Evolutionary conservation across 2,329 filamentous ascomycete species (phyloP), one percentile per base, ranked within the genome.

Genomic region (Zasmidium angulare): DNA sequence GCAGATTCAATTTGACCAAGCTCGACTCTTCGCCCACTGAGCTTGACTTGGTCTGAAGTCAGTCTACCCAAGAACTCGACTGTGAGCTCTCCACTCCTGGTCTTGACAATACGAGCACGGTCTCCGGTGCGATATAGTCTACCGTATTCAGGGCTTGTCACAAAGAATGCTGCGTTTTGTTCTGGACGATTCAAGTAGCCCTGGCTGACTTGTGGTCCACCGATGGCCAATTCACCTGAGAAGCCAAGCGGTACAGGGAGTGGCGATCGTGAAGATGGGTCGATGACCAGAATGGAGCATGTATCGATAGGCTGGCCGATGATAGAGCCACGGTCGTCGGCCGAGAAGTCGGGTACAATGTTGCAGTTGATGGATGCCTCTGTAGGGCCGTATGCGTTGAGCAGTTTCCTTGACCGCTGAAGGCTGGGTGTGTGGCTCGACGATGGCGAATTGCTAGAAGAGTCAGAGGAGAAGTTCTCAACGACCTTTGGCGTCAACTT

Each of bases 301-400:
- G 57, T 58, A 4, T 59, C 50, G 17, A 63, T 26, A 9, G 55
- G 46, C 14, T 51, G 43, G 2, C 60, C 60, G 26, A 63, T 60
- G 43, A 63, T 63, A 2, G 50, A 53, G 1, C 57, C 60, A 47
- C 60, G 50, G 3, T 60, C 50, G 23, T 63, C 12, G 4, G 20
- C 17, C 4, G 50, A 52, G 46, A 63, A 56, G 47, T 62, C 53
- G 19, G 53, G 23, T 0, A 58, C 51, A 24, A 58, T 52, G 36
- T 52, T 61, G 48, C 63, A 62, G 36, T 62, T 62, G 17, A 66
- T 62, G 12, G 59, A 55, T 22, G 50, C 57, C 29, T 66, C 63
- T 1, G 61, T 63, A 21, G 63, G 63, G 24, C 63, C 63, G 36
- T 66, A 66, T 9, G 48, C 59, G 43, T 66, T 66, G 26, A 60